Evolutionary conservation across 1,284 basidiomycete genomes (phyloP).

Genomic region (Uromyces viciae-fabae): DNA sequence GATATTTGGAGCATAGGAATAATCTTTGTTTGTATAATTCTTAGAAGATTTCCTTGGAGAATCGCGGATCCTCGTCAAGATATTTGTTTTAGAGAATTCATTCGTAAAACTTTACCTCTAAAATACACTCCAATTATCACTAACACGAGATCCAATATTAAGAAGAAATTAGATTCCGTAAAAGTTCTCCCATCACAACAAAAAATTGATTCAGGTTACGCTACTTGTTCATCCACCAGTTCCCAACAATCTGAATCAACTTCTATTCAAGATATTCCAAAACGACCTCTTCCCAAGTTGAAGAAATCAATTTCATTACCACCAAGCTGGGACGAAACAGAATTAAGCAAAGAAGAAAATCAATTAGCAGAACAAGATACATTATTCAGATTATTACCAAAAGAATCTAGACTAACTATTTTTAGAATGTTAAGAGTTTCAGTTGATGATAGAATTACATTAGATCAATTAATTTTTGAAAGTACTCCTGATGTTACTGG

Average conservation of each 20-base stretch:
- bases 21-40: slow-evolving; percentile 98
- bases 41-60: slow-evolving; percentile 98
- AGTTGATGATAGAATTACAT: neutral
- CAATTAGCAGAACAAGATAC: slow-evolving; percentile 8
- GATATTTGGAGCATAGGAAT: slow-evolving; percentile 98
- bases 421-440: slow-evolving; percentile 19
- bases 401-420: slow-evolving; percentile 8
- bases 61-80: slow-evolving; percentile 92
- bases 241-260: neutral
- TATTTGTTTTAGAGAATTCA: slow-evolving; percentile 82
- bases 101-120: slow-evolving; percentile 54
- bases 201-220: neutral
- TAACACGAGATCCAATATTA: no score
- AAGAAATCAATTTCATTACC: neutral
- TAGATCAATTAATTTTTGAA: slow-evolving; percentile 20
- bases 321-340: neutral
- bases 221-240: neutral
- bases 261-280: neutral
- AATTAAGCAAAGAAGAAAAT: neutral
- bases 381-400: slow-evolving; percentile 16
- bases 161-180: no score
- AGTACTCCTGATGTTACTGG: neutral
- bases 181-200: neutral
- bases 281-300: neutral
- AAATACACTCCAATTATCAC: no score